Conservation (phyloP, 768 basidiomycete species). For the Coprinopsis marcescibilis region DNA sequence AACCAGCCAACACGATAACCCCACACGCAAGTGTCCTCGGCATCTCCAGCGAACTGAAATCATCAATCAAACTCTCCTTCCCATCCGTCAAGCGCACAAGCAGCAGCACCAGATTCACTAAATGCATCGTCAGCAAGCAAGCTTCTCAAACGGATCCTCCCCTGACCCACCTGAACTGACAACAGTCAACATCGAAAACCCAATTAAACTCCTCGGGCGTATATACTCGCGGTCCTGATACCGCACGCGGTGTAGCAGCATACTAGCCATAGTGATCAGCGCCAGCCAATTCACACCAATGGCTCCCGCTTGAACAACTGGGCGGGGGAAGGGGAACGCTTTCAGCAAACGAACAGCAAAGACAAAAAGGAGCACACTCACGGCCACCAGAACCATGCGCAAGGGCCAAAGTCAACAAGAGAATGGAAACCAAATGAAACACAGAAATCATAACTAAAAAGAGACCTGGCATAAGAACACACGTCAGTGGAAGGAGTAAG, state of each 20-base stretch:
- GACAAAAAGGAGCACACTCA: background rate
- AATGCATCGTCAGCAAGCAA: background rate
- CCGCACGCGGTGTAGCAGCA: constrained; percentile 15
- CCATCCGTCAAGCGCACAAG: background rate
- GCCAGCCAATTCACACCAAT: constrained; percentile 15
- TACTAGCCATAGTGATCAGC: constrained; percentile 13
- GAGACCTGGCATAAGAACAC: background rate
- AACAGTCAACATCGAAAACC: background rate
- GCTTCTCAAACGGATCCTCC: constrained; percentile 1
- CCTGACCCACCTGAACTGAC: constrained; percentile 4
- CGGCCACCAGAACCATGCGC: constrained; percentile 9
- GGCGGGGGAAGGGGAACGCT: background rate
- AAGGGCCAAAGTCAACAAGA: constrained; percentile 11
- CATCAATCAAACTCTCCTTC: background rate
- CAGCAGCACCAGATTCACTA: constrained; percentile 4
- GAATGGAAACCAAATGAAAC: constrained; percentile 6
- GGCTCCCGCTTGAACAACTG: constrained; percentile 14
- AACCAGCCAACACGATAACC: background rate
- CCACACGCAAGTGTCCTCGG: background rate
- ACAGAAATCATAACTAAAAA: constrained; percentile 8
- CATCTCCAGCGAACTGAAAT: background rate
- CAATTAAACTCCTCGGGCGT: constrained; percentile 6
- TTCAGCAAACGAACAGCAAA: background rate
- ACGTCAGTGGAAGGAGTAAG: background rate
- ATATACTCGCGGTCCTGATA: constrained; percentile 7